These are phyloP conservation scores for Glebionis coronaria DNA, from an alignment of 129 eudicot genomes.

Conservation along the genomic window DNA sequence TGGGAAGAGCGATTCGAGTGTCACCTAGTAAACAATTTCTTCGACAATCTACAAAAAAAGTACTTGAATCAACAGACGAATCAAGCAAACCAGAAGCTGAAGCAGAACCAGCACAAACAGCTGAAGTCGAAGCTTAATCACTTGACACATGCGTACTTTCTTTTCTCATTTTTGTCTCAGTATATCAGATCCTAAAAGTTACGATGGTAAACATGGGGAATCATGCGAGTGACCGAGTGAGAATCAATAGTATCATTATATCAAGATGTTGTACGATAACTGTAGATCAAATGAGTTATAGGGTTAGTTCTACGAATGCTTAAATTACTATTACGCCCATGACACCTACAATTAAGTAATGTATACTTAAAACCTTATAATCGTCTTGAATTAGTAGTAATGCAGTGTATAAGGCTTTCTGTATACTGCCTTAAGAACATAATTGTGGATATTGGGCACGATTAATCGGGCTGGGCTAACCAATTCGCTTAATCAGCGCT, in stretches of 20 bases:
- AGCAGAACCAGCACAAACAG: slow-evolving; percentile 31
- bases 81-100: slow-evolving; percentile 22
- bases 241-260: background rate
- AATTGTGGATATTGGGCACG: too few species aligned
- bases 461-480: too few species aligned
- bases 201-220: slow-evolving; percentile 17
- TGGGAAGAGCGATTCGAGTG: slow-evolving; percentile 80
- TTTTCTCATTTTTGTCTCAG: slow-evolving; percentile 9
- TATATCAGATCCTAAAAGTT: slow-evolving; percentile 14
- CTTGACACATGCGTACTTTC: slow-evolving; percentile 5
- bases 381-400: background rate
- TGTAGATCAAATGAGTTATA: background rate
- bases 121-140: slow-evolving; percentile 24
- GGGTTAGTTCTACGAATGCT: background rate
- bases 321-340: slow-evolving; percentile 10
- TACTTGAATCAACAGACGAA: slow-evolving; percentile 34
- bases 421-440: too few species aligned
- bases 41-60: slow-evolving; percentile 58
- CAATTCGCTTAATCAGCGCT: too few species aligned
- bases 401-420: background rate
- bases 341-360: background rate
- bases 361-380: background rate
- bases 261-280: slow-evolving; percentile 10
- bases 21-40: slow-evolving; percentile 63
- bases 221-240: slow-evolving; percentile 5